Percentiles rank a stretch among this genome's conserved stretches.
These are phyloP conservation scores for Clarireedia homoeocarpa DNA, from an alignment of 2,329 filamentous ascomycete genomes.

Conservation along the genomic window DNA sequence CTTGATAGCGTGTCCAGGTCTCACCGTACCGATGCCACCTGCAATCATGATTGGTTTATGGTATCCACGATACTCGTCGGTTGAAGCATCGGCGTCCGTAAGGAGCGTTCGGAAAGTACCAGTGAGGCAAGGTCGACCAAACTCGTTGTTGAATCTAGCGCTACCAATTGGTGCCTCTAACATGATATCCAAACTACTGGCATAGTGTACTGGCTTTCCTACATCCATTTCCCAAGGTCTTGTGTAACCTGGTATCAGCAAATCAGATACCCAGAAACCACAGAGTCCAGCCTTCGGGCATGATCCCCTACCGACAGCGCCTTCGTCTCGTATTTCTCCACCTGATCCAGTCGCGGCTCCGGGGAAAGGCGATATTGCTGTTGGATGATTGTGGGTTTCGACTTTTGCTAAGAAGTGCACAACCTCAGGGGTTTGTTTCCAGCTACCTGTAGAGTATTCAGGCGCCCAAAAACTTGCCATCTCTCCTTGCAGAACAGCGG, in stretches of 20 bases:
- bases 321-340: slow-evolving; percentile 93
- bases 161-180: slow-evolving; percentile 92
- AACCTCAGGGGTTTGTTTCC: slow-evolving; percentile 77
- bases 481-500: slow-evolving; percentile 77
- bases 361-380: slow-evolving; percentile 85
- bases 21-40: slow-evolving; percentile 85
- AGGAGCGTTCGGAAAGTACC: slow-evolving; percentile 91
- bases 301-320: slow-evolving; percentile 86
- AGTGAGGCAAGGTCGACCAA: slow-evolving; percentile 79
- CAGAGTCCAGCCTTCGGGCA: slow-evolving; percentile 85
- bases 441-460: slow-evolving; percentile 76
- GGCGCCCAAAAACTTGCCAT: slow-evolving; percentile 77
- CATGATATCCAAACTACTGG: slow-evolving; percentile 95
- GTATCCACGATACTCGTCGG: slow-evolving; percentile 63
- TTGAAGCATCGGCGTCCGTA: slow-evolving; percentile 54
- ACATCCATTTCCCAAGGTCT: slow-evolving; percentile 89
- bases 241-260: slow-evolving; percentile 75
- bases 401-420: slow-evolving; percentile 90
- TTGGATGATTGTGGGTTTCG: slow-evolving; percentile 96
- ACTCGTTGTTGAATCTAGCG: slow-evolving; percentile 96
- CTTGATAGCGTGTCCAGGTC: slow-evolving; percentile 87
- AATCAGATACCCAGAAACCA: slow-evolving; percentile 92
- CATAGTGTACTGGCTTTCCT: slow-evolving; percentile 84
- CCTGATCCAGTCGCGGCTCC: slow-evolving; percentile 93
- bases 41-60: slow-evolving; percentile 99